Conservation (phyloP, 305 asterid species). For the Solanum chacoense region DNA sequence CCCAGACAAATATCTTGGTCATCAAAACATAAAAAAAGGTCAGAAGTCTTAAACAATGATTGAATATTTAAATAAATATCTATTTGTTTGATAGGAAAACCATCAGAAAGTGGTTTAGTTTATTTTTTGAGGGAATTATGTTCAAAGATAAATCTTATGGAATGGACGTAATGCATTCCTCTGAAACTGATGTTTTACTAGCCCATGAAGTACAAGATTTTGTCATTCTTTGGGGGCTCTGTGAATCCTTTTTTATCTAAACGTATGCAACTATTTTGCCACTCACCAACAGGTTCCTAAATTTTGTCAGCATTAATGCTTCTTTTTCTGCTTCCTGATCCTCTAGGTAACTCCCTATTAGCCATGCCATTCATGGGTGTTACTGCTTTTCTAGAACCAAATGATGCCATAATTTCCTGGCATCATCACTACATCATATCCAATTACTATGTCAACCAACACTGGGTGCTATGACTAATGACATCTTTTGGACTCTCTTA, state of each 20-base stretch:
- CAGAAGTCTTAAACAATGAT: not conserved
- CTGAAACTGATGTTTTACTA: not conserved
- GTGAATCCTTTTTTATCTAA: not conserved
- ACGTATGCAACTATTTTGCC: not conserved
- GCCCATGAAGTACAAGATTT: not conserved
- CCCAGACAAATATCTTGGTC: not conserved
- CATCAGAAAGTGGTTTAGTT: not conserved
- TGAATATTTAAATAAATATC: not conserved
- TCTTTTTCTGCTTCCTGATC: not conserved
- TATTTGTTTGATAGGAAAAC: not conserved
- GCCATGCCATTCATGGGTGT: not conserved
- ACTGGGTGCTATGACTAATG: not conserved
- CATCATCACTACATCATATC: not conserved
- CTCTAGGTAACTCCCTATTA: not conserved
- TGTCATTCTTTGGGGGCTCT: not conserved
- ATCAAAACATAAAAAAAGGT: not conserved
- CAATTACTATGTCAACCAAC: not conserved
- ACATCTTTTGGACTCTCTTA: not conserved
- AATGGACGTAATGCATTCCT: not conserved
- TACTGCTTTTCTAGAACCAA: not conserved
- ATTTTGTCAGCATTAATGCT: not conserved
- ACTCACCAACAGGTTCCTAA: not conserved
- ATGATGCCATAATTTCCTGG: not conserved
- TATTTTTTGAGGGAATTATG: not conserved
- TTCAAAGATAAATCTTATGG: not conserved